A percentile compares a stretch with the other conserved stretches of the same genome.
Evolutionary conservation across 108 stramenopile genomes (phyloP).

Genomic region (Nitzschia sp.): DNA sequence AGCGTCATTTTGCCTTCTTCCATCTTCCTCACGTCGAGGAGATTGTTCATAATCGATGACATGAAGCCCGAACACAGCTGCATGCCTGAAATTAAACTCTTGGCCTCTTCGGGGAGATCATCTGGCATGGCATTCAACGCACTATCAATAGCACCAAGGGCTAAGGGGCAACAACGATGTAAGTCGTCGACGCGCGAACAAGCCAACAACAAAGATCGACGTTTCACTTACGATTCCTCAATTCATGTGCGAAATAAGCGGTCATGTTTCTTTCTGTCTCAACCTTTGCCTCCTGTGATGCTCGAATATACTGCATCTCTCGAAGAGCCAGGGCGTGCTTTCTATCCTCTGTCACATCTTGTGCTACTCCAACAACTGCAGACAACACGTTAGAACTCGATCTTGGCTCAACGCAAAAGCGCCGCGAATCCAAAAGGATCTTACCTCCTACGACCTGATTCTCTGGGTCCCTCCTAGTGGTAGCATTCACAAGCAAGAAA

Average conservation of each 20-base stretch:
- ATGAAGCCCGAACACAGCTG: conserved; percentile 67
- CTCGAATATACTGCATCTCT: conserved; percentile 59
- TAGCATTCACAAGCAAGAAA: conserved; percentile 66
- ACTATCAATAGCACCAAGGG: conserved; percentile 68
- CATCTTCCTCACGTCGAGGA: conserved; percentile 71
- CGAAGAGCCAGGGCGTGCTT: conserved; percentile 57
- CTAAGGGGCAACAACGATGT: background rate
- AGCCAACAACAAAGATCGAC: no score
- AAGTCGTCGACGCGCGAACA: background rate
- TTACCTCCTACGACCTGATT: conserved; percentile 51
- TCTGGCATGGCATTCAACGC: conserved; percentile 67
- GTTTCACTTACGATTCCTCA: conserved; percentile 52
- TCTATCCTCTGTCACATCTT: conserved; percentile 68
- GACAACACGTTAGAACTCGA: background rate
- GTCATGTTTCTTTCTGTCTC: conserved; percentile 81
- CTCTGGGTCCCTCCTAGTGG: conserved; percentile 62
- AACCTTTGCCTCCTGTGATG: conserved; percentile 70
- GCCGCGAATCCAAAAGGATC: background rate
- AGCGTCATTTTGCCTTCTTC: conserved; percentile 76
- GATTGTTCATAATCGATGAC: conserved; percentile 77
- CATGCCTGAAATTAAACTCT: conserved; percentile 53
- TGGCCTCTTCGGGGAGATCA: conserved; percentile 43
- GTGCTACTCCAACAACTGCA: conserved; percentile 62
- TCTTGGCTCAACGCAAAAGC: background rate
- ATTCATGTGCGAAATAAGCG: conserved; percentile 75